phyloP scores from a whole-genome alignment of 805 yeast species.

The Ogataea methanolica region DNA sequence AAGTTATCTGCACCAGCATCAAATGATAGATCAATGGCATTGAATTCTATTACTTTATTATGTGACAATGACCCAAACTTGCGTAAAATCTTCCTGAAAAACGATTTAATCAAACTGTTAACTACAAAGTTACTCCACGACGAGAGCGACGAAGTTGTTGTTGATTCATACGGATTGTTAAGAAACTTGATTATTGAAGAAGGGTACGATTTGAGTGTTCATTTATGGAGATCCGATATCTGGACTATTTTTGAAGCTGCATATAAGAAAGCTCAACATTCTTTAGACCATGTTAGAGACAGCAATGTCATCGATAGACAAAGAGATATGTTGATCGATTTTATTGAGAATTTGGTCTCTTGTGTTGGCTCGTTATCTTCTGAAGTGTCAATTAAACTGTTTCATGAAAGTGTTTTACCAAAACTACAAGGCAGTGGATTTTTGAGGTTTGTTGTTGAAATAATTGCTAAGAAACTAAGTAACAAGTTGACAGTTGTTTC shows the following conservation, averaged over 20 bases:
- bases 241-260: constrained; percentile 57
- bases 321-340: constrained; percentile 52
- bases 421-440: constrained; percentile 22
- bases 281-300: constrained; percentile 40
- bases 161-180: constrained; percentile 75
- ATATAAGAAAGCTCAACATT: constrained; percentile 44
- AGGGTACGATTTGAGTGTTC: constrained; percentile 76
- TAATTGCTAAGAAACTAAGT: constrained; percentile 33
- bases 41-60: constrained; percentile 65
- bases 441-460: constrained; percentile 32
- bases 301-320: constrained; percentile 25
- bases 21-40: constrained; percentile 73
- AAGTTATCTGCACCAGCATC: constrained; percentile 59
- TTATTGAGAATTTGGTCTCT: constrained; percentile 68
- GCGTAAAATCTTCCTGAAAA: constrained; percentile 63
- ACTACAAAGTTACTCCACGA: constrained; percentile 65
- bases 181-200: constrained; percentile 80
- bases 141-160: constrained; percentile 66
- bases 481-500: constrained; percentile 16
- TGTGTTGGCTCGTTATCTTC: constrained; percentile 58
- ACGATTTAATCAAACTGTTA: constrained; percentile 60
- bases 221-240: constrained; percentile 73
- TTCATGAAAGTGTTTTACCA: constrained; percentile 28
- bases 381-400: constrained; percentile 53
- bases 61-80: constrained; percentile 58